Base-by-base conservation (phyloP, 148 eudicot species). In the Spergularia marina region DNA sequence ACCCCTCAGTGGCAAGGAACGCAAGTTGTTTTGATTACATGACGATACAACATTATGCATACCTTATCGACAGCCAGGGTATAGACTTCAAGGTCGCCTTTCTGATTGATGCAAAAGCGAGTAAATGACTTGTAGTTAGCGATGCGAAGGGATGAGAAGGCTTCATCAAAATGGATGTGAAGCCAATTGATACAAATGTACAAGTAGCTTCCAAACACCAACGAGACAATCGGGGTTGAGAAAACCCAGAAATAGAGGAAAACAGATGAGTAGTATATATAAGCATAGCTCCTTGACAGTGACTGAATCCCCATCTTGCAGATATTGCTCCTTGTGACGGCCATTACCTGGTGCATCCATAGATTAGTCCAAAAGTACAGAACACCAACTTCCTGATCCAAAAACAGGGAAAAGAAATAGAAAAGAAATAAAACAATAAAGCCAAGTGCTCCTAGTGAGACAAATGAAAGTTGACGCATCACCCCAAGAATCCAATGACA, bases 11-110 rank as follows among this genome's bases (percentile, higher is more conserved):
- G 49, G 10, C 10, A 44, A 44, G 49, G 49, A 44, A 44, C 49
- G 10, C 4, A 44, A 9, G 49, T 44, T 9, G 49, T 44, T 6
- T 44, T 44, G 53, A 59, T 12, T 53, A 7, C 25, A 68, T 2
- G n/a, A 53, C 10, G 21, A 56, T 68, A 70, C 34, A 51, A 18
- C 3, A 10, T 2, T 10, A 12, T 30, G 23, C 74, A 71, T 79
- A 96, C 99, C 98, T 91, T 96, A 74, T 96, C 99, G 68, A 96
- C 99, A 25, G 99, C 98, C 72, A 96, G 97, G 70, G 99, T 96
- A 82, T 76, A 92, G 81, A 96, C 93, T 84, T 96, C 97, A 70
- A 96, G 94, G 82, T 88, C 82, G 11, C 99, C 99, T 58, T 85
- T 76, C 10, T 21, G 34, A 56, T 79, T 91, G 79, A 92, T 89